Percentiles rank a stretch among this genome's conserved stretches.
phyloP scores from a whole-genome alignment of 495 filamentous ascomycete species.

The Letharia columbiana region DNA sequence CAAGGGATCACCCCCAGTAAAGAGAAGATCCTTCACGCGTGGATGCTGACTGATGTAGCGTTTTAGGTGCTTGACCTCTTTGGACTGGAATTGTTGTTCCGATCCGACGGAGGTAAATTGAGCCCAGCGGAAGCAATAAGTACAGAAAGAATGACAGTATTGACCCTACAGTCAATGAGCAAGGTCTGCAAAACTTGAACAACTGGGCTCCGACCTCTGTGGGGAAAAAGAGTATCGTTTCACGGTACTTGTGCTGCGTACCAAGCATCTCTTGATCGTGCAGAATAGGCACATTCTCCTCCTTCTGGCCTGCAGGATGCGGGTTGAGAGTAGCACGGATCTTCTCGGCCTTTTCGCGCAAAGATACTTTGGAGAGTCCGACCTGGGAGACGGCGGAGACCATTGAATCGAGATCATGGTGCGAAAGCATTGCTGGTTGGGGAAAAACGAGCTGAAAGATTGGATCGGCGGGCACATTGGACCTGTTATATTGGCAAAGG shows the following conservation, averaged over 20 bases:
- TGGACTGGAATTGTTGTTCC: constrained; percentile 1
- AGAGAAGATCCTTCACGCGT: background rate
- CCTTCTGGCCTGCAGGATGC: constrained; percentile 5
- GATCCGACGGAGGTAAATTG: constrained; percentile 6
- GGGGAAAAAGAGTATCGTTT: constrained; percentile 3
- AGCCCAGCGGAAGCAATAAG: constrained; percentile 9
- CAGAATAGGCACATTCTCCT: constrained; percentile 1
- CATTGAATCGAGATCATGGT: background rate
- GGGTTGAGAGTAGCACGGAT: constrained; percentile 2
- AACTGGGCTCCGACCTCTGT: background rate
- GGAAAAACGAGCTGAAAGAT: constrained; percentile 5
- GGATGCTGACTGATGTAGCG: constrained; percentile 1
- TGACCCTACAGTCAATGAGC: background rate
- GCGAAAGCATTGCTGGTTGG: constrained; percentile 3
- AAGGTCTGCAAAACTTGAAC: background rate
- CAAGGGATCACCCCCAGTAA: constrained; percentile 3
- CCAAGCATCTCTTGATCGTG: background rate
- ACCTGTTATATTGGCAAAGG: background rate
- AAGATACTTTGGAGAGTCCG: background rate
- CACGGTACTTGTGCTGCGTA: constrained; percentile 6
- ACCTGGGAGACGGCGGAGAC: background rate
- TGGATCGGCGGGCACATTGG: constrained; percentile 4
- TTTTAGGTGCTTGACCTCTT: constrained; percentile 1
- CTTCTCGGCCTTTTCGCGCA: background rate
- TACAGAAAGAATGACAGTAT: constrained; percentile 7